These are phyloP conservation scores for Xylaria sp. DNA, from an alignment of 2,329 filamentous ascomycete species.

Conservation along the genomic window DNA sequence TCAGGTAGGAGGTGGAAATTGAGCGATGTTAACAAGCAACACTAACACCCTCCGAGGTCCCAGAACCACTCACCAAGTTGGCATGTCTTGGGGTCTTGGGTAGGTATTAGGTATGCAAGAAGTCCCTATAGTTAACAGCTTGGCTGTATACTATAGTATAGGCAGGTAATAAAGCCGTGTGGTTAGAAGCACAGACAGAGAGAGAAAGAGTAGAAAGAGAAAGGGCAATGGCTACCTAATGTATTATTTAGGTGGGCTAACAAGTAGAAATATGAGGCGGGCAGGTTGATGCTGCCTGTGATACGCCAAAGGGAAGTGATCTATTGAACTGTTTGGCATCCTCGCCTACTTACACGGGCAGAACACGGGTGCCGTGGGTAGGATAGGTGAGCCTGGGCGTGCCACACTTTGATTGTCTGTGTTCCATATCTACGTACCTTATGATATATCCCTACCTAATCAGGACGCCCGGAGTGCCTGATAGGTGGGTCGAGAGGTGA, in stretches of 20 bases:
- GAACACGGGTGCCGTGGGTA: neutral
- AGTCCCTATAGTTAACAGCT: too few species aligned
- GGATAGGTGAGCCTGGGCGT: slow-evolving; percentile 1
- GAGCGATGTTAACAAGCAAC: too few species aligned
- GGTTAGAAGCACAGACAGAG: too few species aligned
- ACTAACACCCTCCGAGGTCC: too few species aligned
- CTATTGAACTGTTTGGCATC: neutral
- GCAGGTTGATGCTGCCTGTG: neutral
- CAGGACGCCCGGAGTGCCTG: slow-evolving; percentile 6
- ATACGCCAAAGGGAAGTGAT: neutral
- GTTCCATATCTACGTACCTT: neutral
- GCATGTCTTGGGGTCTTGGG: too few species aligned
- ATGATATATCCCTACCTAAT: neutral
- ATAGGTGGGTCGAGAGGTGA: neutral
- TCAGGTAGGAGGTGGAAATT: too few species aligned
- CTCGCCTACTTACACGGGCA: too few species aligned
- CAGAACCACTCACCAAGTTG: too few species aligned
- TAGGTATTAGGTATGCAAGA: too few species aligned
- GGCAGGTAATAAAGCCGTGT: too few species aligned
- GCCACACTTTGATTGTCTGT: slow-evolving; percentile 3
- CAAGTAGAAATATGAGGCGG: neutral
- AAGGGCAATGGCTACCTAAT: neutral
- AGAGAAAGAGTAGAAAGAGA: neutral
- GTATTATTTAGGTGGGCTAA: too few species aligned
- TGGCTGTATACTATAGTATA: too few species aligned